Evolutionary conservation across 2,329 filamentous ascomycete genomes (phyloP), one percentile per base, ranked within the genome.

Genomic region (Fusarium sp.): DNA sequence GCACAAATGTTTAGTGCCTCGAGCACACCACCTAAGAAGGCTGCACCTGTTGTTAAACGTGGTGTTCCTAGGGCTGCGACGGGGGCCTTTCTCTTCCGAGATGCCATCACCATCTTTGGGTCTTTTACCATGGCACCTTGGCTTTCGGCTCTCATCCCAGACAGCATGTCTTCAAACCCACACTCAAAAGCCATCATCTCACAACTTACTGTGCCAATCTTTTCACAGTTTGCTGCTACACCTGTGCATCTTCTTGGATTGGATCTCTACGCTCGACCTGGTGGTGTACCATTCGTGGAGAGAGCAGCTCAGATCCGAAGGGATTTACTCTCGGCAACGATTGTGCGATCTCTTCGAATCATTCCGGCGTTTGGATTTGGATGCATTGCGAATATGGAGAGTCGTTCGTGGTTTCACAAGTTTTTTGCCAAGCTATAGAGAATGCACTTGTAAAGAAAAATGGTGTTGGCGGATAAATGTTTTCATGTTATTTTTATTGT

Each of bases 361-460:
- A 72, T 78, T 23, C 77, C 76, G 0, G 77, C 77, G 0, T 78
- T 78, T 69, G 77, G 77, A 1, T 58, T 78, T 36, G 76, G 77
- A 1, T 73, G 73, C 42, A 70, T 77, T 20, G 72, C 59, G 1
- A 77, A 77, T 27, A 69, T 73, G 64, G 73, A 74, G 16, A 56
- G 65, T 6, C 61, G 72, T 33, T 49, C 65, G 2, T 34, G 62
- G n/a, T 58, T 74, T 6, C 72, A 73, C 25, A 62, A 33, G 4
- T 18, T 66, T 0, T 61, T 70, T 14, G n/a, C 51, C 1, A 46
- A 54, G 13, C 11, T 46, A 33, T 49, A 64, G 38, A 61, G 50
- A 46, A 49, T 9, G 27, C 33, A 25, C 16, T 25, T 9, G 1
- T 2, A 10, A 49, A 20, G 13, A 42, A 56, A 42, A 56, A 53